Conservation (phyloP, 1,139 yeast genomes). For the Lodderomyces elongisporus region DNA sequence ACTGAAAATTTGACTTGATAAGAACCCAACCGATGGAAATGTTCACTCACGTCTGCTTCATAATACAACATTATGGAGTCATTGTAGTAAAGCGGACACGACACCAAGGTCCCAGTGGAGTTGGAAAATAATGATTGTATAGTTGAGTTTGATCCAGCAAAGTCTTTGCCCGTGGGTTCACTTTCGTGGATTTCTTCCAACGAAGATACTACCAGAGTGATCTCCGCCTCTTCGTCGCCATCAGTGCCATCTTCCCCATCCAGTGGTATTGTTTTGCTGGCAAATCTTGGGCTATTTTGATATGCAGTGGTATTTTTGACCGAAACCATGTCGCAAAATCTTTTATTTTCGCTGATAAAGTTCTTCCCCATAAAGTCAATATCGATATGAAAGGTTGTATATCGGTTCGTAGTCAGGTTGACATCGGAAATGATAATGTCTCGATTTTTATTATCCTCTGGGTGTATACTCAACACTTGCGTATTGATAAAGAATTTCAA, state of each 20-base stretch:
- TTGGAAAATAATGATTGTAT: constrained; percentile 23
- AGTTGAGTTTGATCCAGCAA: constrained; percentile 2
- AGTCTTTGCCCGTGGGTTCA: not conserved
- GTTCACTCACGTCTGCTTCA: constrained; percentile 31
- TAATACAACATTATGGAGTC: constrained; percentile 38
- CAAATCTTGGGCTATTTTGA: constrained; percentile 21
- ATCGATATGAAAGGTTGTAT: constrained; percentile 45
- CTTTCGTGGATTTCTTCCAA: no score
- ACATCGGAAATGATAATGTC: constrained; percentile 49
- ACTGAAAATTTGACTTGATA: constrained; percentile 36
- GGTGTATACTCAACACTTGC: constrained; percentile 35
- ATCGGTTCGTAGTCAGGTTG: constrained; percentile 39
- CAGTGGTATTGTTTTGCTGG: not conserved
- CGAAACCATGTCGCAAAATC: constrained; percentile 45
- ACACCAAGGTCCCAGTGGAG: constrained; percentile 23
- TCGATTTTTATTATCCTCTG: constrained; percentile 84
- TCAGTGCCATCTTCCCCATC: not conserved
- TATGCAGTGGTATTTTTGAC: constrained; percentile 32
- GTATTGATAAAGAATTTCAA: constrained; percentile 39
- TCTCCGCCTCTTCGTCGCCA: not conserved
- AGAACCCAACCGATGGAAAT: constrained; percentile 37
- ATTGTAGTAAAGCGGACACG: constrained; percentile 40
- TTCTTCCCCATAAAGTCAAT: constrained; percentile 41
- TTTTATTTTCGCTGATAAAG: constrained; percentile 31
- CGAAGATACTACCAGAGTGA: no score